Evolutionary conservation across 148 eudicot species (phyloP).

Genomic region (Hydrangea macrophylla): DNA sequence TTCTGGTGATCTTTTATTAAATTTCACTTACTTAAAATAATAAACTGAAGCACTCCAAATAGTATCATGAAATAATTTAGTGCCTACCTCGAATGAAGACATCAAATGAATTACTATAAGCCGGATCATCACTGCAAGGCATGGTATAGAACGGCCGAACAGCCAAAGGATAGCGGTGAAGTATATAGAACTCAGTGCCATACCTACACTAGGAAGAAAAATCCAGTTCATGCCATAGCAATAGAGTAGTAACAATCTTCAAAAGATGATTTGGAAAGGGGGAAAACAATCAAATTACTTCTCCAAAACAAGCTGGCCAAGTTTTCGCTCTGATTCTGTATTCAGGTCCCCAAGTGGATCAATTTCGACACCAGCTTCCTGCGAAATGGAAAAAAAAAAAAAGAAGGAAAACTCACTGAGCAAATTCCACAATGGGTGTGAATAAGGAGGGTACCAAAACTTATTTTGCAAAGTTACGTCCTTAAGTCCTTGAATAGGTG

Average conservation of each 20-base stretch:
- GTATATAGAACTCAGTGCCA: slow-evolving; percentile 89
- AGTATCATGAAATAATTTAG: background rate
- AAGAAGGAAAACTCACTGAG: background rate
- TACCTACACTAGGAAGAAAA: slow-evolving; percentile 47
- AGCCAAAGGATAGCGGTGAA: slow-evolving; percentile 85
- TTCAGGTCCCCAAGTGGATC: slow-evolving; percentile 90
- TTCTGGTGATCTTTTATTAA: too few relatives aligned
- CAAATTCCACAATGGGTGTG: too few relatives aligned
- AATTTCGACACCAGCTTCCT: slow-evolving; percentile 89
- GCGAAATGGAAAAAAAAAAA: slow-evolving; percentile 6
- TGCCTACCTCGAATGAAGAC: slow-evolving; percentile 82
- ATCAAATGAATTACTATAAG: slow-evolving; percentile 91
- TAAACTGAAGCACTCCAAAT: background rate
- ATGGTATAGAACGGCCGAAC: slow-evolving; percentile 93
- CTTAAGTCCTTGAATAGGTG: too few relatives aligned
- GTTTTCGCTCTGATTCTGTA: slow-evolving; percentile 82
- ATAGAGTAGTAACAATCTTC: background rate
- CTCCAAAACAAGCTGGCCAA: slow-evolving; percentile 77
- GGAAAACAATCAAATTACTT: slow-evolving; percentile 43
- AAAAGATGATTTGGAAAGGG: background rate
- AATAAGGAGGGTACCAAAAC: too few relatives aligned
- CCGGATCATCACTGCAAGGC: slow-evolving; percentile 70
- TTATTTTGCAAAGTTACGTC: too few relatives aligned
- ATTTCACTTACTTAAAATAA: background rate
- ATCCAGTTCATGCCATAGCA: background rate